Base-by-base conservation (phyloP, 2,329 filamentous ascomycete genomes). In the Xylariaceae sp. region DNA sequence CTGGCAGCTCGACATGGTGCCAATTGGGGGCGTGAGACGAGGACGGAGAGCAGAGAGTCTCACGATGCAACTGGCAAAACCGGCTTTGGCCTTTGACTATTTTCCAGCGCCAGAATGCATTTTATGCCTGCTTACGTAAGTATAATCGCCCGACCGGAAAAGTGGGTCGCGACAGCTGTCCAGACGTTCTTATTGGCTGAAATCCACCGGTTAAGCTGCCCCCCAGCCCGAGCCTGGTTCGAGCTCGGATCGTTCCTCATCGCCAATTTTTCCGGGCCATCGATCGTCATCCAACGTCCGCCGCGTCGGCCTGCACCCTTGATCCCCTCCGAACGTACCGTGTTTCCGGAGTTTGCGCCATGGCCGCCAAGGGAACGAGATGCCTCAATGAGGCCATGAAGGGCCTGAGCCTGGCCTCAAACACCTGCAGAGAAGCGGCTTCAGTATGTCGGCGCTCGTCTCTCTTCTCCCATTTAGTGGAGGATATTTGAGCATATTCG, bases 1-100 rank as follows among this genome's bases (percentile, higher is more conserved):
- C 72, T 82, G 81, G 71, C 82, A 83, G 73, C 77, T 77, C 72
- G 84, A 82, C 84, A 87, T 87, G 71, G 68, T 69, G 62, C 60
- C 61, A 58, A 64, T 64, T 57, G 57, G 44, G 50, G 47, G 48
- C 51, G 55, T 18, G 61, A 23, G 51, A 47, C 17, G 34, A 18
- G 34, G 34, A 30, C 42, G 44, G 50, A 30, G 11, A 44, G 18
- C 48, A 18, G 23, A 42, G 37, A 42, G 11, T 10, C 18, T 15
- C 48, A 50, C 50, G 51, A 42, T 44, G 23, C 45, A 18, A 15
- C 23, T 4, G 23, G 23, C 49, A 51, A 34, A 57, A 18, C 13
- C 30, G 39, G 18, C 53, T 53, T 56, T 53, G 37, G 39, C n/a
- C 53, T 53, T 56, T 53, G 56, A 39, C 52, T 52, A 39, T 15